Evolutionary conservation across 2,329 filamentous ascomycete species (phyloP).

Genomic region (Ascochyta rabiei): DNA sequence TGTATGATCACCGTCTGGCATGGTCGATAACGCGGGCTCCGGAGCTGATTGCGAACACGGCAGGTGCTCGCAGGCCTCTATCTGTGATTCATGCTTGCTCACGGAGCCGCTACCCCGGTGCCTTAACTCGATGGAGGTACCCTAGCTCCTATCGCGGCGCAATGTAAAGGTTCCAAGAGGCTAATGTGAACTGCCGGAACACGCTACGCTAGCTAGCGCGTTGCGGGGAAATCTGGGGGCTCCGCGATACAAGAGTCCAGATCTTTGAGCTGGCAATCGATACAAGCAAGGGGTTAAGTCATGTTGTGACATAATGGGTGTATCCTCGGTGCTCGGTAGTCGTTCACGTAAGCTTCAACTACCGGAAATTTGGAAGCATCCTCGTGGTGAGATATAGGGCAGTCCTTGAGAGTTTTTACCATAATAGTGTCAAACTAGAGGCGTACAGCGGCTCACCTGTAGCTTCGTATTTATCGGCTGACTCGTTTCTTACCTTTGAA

Average conservation of each 20-base stretch:
- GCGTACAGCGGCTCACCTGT: background rate
- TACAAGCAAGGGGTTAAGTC: background rate
- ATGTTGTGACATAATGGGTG: background rate
- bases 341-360: background rate
- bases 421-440: background rate
- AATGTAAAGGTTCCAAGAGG: conserved; percentile 1
- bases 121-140: conserved; percentile 2
- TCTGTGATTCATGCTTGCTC: background rate
- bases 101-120: background rate
- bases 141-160: conserved; percentile 3
- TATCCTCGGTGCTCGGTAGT: conserved; percentile 13
- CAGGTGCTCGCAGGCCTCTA: conserved; percentile 1
- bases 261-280: background rate
- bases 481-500: background rate
- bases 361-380: background rate
- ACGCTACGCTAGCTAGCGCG: background rate
- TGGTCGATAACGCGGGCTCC: conserved; percentile 9
- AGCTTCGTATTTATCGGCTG: background rate
- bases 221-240: conserved; percentile 13
- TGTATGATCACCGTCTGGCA: background rate
- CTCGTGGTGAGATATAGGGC: background rate
- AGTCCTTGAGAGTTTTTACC: background rate
- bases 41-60: conserved; percentile 4
- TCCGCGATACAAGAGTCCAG: conserved; percentile 1
- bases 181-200: conserved; percentile 10